A percentile compares a stretch with the other conserved stretches of the same genome.
Evolutionary conservation across 225 moss, liverwort and hornwort genomes (phyloP).

Genomic region (Anthoceros angustus): DNA sequence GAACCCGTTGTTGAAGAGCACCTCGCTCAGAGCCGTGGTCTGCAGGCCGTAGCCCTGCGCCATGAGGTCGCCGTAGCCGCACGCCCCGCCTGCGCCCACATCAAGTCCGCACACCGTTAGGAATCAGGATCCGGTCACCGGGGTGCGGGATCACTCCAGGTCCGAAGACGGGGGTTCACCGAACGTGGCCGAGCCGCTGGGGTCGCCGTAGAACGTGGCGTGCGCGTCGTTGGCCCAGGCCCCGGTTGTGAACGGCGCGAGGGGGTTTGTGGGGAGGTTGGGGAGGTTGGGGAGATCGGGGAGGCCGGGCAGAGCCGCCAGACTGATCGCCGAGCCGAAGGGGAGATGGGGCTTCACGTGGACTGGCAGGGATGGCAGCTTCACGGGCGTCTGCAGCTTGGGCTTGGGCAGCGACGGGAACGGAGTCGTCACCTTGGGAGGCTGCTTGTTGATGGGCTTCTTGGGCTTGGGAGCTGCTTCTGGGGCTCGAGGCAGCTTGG

Average conservation of each 20-base stretch:
- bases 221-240: constrained; percentile 12
- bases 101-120: background rate
- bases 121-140: background rate
- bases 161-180: constrained; percentile 14
- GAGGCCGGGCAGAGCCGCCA: background rate
- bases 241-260: background rate
- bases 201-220: constrained; percentile 40
- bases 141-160: constrained; percentile 2
- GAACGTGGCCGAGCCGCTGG: constrained; percentile 20
- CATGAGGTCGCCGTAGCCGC: constrained; percentile 69
- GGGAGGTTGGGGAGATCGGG: background rate
- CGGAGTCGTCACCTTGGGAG: too few relatives aligned
- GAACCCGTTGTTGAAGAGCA: constrained; percentile 50
- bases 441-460: too few relatives aligned
- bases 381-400: too few relatives aligned
- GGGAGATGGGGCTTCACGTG: too few relatives aligned
- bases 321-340: background rate
- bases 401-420: too few relatives aligned
- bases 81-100: constrained; percentile 39
- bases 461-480: too few relatives aligned
- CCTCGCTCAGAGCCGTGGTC: constrained; percentile 60
- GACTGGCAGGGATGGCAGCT: too few relatives aligned
- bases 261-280: background rate
- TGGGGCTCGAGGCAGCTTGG: too few relatives aligned
- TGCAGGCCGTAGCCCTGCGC: constrained; percentile 47